phyloP scores from a whole-genome alignment of 768 basidiomycete genomes.

The Suillus luteus region DNA sequence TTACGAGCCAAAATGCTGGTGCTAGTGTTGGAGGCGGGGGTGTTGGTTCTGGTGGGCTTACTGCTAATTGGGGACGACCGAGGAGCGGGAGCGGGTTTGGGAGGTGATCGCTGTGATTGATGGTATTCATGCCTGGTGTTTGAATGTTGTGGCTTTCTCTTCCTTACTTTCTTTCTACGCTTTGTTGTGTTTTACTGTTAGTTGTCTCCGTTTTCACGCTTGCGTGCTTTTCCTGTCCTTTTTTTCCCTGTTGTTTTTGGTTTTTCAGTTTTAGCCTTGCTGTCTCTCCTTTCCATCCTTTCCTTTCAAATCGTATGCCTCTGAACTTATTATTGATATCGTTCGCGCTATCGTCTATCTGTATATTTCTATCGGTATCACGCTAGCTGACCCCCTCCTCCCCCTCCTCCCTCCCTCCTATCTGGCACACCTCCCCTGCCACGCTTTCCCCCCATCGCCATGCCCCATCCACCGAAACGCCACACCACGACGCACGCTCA shows the following conservation, averaged over 20 bases:
- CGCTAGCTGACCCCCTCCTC: not conserved
- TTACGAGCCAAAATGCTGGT: slow-evolving; percentile 10
- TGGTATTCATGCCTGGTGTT: slow-evolving; percentile 3
- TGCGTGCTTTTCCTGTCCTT: not conserved
- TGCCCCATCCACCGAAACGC: not conserved
- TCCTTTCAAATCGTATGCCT: not conserved
- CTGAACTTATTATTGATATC: not conserved
- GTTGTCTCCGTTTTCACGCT: slow-evolving; percentile 1
- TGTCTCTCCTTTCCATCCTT: not conserved
- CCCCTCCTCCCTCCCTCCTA: not conserved
- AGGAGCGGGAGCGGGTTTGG: slow-evolving; percentile 30
- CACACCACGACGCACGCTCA: not conserved
- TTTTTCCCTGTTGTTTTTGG: not conserved
- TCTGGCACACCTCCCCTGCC: not conserved
- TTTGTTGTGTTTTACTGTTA: not conserved
- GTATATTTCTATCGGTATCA: not conserved
- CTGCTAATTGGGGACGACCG: slow-evolving; percentile 33
- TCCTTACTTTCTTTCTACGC: not conserved
- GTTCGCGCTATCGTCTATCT: not conserved
- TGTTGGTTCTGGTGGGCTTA: slow-evolving; percentile 25
- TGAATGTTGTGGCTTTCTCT: not conserved
- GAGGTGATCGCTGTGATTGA: slow-evolving; percentile 19
- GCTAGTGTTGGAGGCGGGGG: slow-evolving; percentile 21
- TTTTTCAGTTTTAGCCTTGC: not conserved
- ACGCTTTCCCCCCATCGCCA: too few relatives aligned